Percentiles rank a stretch among this genome's conserved stretches.
These are phyloP conservation scores for Kwoniella bestiolae DNA, from an alignment of 768 basidiomycete genomes.

Conservation along the genomic window DNA sequence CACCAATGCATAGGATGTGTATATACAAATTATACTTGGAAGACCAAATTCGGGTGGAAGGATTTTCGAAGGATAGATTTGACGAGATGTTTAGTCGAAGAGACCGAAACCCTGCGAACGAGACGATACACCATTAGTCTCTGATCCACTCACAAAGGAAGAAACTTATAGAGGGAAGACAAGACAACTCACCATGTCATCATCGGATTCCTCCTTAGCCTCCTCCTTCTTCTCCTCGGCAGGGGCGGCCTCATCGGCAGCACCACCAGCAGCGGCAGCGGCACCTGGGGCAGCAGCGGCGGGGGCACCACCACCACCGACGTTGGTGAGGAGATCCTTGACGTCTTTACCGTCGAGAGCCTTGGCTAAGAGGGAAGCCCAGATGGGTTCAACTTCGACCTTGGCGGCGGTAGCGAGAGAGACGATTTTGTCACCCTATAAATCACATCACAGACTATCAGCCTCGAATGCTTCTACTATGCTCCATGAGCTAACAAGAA, in stretches of 20 bases:
- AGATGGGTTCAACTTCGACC: slow-evolving; percentile 91
- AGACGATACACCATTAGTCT: not conserved
- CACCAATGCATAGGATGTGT: slow-evolving; percentile 15
- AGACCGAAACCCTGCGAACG: slow-evolving; percentile 47
- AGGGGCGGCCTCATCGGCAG: slow-evolving; percentile 64
- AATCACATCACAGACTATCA: not conserved
- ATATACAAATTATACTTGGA: slow-evolving; percentile 5
- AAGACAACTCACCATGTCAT: slow-evolving; percentile 52
- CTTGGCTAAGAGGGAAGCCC: slow-evolving; percentile 95
- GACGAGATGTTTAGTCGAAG: slow-evolving; percentile 49
- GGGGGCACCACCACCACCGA: slow-evolving; percentile 88
- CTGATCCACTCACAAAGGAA: not conserved
- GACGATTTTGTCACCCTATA: slow-evolving; percentile 86
- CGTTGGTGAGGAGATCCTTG: slow-evolving; percentile 91
- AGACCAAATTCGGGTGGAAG: slow-evolving; percentile 6
- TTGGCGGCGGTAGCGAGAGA: slow-evolving; percentile 81
- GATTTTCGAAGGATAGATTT: not conserved
- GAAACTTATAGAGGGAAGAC: not conserved
- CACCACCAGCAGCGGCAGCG: slow-evolving; percentile 66
- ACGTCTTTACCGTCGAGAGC: slow-evolving; percentile 98
- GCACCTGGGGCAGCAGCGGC: slow-evolving; percentile 66
- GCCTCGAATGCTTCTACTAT: not conserved
- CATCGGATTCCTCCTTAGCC: slow-evolving; percentile 63
- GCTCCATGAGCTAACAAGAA: not conserved
- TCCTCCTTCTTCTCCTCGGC: slow-evolving; percentile 77